Conservation (phyloP, 2,329 filamentous ascomycete species). For the Sarocladium kiliense region DNA sequence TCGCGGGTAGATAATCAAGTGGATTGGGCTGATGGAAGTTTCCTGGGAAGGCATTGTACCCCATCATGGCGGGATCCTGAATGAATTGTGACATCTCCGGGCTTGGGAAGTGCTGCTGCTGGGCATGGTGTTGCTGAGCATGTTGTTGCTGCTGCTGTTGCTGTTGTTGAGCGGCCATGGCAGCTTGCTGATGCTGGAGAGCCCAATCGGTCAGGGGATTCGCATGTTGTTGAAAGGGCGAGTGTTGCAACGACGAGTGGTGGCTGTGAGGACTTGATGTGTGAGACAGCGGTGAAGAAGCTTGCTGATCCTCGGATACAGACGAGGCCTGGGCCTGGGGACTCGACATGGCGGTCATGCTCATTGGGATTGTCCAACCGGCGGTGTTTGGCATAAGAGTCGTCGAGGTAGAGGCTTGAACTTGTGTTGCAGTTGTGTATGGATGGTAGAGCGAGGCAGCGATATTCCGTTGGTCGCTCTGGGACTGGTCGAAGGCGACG, state of each 20-base stretch:
- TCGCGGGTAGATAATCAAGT: conserved; percentile 54
- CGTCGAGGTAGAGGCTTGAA: conserved; percentile 21
- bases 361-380: conserved; percentile 48
- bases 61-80: conserved; percentile 53
- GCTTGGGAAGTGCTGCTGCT: conserved; percentile 28
- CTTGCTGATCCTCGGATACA: conserved; percentile 44
- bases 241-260: conserved; percentile 45
- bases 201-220: conserved; percentile 59
- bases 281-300: conserved; percentile 43
- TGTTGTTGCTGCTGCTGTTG: conserved; percentile 16
- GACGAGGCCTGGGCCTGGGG: conserved; percentile 40
- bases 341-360: conserved; percentile 40
- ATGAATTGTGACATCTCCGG: conserved; percentile 49
- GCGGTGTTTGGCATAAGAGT: conserved; percentile 31
- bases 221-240: conserved; percentile 46
- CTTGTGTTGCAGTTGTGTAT: conserved; percentile 7
- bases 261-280: conserved; percentile 49
- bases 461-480: conserved; percentile 12
- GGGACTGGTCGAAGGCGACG: conserved; percentile 53
- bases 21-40: conserved; percentile 41
- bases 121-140: not conserved
- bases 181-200: conserved; percentile 43
- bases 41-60: conserved; percentile 46
- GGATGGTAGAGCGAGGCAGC: conserved; percentile 5
- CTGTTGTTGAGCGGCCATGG: conserved; percentile 17